Percentiles rank a stretch among this genome's conserved stretches.
Conservation (phyloP, 2,329 filamentous ascomycete genomes). For the Paramyrothecium roridum region DNA sequence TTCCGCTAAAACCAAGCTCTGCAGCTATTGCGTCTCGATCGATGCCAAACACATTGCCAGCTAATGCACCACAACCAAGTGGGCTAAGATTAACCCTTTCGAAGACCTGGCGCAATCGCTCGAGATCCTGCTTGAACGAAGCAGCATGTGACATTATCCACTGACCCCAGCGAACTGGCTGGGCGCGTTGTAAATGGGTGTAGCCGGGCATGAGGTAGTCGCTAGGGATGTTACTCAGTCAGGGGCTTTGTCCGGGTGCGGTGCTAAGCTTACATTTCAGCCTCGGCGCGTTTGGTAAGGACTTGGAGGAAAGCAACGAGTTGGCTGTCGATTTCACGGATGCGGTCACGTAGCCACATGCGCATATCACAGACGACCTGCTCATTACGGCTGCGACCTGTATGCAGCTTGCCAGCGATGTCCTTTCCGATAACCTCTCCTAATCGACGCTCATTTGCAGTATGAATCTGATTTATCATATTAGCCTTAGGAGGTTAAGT, state of each 20-base stretch:
- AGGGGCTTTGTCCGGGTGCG: constrained; percentile 10
- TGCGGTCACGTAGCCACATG: constrained; percentile 77
- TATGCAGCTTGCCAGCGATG: constrained; percentile 85
- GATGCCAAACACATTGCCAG: constrained; percentile 24
- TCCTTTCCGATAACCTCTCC: constrained; percentile 86
- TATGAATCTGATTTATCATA: constrained; percentile 49
- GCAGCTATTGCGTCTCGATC: constrained; percentile 32
- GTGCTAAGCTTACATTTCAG: constrained; percentile 21
- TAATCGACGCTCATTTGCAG: constrained; percentile 67
- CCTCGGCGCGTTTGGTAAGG: constrained; percentile 63
- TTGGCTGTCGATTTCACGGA: constrained; percentile 66
- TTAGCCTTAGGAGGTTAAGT: constrained; percentile 3
- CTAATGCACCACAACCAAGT: constrained; percentile 20
- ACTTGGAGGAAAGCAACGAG: constrained; percentile 69
- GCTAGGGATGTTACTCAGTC: constrained; percentile 16
- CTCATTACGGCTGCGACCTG: constrained; percentile 83
- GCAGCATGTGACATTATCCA: constrained; percentile 18
- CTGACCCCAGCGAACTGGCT: constrained; percentile 17
- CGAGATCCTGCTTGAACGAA: constrained; percentile 19
- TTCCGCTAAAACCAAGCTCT: constrained; percentile 69
- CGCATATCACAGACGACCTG: constrained; percentile 90
- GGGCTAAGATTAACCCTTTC: constrained; percentile 20
- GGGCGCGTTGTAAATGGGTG: constrained; percentile 20
- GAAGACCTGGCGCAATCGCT: constrained; percentile 16
- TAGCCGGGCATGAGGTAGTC: constrained; percentile 24